Base-by-base conservation (phyloP, 2,329 filamentous ascomycete genomes). In the Nannizzia gypsea region DNA sequence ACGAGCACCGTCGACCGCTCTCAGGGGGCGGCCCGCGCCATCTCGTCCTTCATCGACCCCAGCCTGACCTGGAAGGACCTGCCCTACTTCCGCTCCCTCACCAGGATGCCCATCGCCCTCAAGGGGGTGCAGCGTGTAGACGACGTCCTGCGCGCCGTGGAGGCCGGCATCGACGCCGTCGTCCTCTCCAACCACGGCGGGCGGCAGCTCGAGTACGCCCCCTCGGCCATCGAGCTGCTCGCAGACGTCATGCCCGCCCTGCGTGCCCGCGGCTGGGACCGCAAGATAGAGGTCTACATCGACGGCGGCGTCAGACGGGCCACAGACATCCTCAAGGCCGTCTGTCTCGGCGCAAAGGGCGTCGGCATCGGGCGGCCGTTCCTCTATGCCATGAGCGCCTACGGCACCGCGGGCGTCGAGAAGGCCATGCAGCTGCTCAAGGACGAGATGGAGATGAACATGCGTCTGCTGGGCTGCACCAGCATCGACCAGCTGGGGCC, bases 371-470 rank as follows among this genome's bases (percentile, higher is more conserved):
- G 93, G 2, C 80, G 93, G 3, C 93, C 93, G 24, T 97, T 99
- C 79, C 76, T 99, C 62, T 99, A 91, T 71, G 92, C 93, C 68
- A 97, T 99, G 92, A 88, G 86, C 64, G 84, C 90, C 8, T 97
- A 97, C 69, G 93, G 93, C 1, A 76, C 89, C 62, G 80, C 86
- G 1, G 93, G 93, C 64, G 92, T 97, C 20, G 89, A 95, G 69
- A 83, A 89, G 36, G 93, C 93, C 34, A 96, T 97, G 87, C 87
- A 90, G 74, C 77, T 96, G 61, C 81, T 96, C 66, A 90, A 89
- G 77, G 93, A 97, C 69, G 93, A 99, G 80, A 89, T 99, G 83
- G 90, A 95, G 77, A 97, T 97, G 92, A 93, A 92, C 70, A 97
- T 99, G 93, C 84, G 93, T 5, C 77, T 99, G 64, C 90, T 99